Conservation (phyloP, 768 basidiomycete species). For the Amanita thiersii region DNA sequence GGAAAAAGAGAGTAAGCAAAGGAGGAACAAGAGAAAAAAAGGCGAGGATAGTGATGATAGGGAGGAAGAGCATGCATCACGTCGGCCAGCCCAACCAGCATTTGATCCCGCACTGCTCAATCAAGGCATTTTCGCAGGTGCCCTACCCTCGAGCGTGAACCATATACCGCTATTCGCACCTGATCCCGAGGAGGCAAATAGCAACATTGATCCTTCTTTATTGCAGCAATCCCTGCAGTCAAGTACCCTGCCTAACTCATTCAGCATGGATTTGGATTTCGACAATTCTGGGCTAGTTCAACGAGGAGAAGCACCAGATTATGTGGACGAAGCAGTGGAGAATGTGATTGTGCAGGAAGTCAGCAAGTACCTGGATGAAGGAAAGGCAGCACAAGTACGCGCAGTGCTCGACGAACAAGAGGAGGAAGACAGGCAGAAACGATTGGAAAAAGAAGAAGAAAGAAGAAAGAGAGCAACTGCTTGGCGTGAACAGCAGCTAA, state of each 20-base stretch:
- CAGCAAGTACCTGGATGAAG: conserved; percentile 50
- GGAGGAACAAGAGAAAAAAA: conserved; percentile 31
- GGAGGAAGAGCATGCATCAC: conserved; percentile 16
- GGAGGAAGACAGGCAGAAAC: conserved; percentile 49
- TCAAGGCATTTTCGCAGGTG: conserved; percentile 58
- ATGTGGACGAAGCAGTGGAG: conserved; percentile 54
- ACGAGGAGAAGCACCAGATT: conserved; percentile 1
- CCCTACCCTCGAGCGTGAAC: conserved; percentile 18
- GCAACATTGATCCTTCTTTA: conserved; percentile 53
- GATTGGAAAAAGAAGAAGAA: conserved; percentile 7
- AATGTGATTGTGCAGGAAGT: conserved; percentile 65
- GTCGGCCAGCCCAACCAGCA: conserved; percentile 25
- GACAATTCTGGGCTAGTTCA: background rate
- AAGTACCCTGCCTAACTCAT: background rate
- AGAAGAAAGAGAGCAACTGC: conserved; percentile 1
- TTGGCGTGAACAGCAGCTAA: conserved; percentile 2
- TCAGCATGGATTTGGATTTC: background rate
- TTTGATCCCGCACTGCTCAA: conserved; percentile 50
- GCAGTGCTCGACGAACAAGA: conserved; percentile 49
- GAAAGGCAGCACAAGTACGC: conserved; percentile 50
- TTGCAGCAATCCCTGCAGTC: conserved; percentile 19
- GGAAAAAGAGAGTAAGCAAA: conserved; percentile 26
- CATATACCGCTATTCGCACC: conserved; percentile 37
- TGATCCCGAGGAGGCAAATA: conserved; percentile 33
- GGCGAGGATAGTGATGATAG: conserved; percentile 27